These are phyloP conservation scores for Colletotrichum lindemuthianum DNA, from an alignment of 2,329 filamentous ascomycete species.

Conservation along the genomic window DNA sequence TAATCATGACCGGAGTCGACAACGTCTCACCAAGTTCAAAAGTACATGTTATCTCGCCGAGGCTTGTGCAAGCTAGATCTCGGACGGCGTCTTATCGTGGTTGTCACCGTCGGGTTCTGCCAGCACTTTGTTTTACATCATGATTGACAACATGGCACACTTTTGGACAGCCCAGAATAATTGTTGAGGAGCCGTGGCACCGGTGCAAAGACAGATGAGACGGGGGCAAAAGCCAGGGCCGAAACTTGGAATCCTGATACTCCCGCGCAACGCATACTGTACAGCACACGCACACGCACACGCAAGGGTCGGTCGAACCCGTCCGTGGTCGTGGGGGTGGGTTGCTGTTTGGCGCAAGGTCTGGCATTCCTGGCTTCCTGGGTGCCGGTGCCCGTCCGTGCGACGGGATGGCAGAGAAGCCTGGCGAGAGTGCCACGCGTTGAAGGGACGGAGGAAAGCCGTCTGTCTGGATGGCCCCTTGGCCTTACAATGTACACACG, in stretches of 20 bases:
- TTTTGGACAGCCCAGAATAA: background rate
- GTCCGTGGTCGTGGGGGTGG: constrained; percentile 28
- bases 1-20: constrained; percentile 2
- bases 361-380: background rate
- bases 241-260: constrained; percentile 22
- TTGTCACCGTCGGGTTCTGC: background rate
- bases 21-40: background rate
- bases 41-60: background rate
- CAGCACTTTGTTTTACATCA: background rate
- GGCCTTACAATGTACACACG: too few relatives aligned
- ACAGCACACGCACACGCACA: background rate
- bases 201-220: constrained; percentile 23
- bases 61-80: constrained; percentile 23
- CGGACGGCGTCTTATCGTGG: constrained; percentile 30
- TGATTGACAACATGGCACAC: background rate
- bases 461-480: too few relatives aligned
- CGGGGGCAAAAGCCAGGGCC: background rate
- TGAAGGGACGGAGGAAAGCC: background rate
- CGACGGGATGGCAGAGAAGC: background rate
- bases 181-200: constrained; percentile 10
- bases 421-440: too few relatives aligned
- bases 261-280: constrained; percentile 12
- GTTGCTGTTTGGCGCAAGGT: constrained; percentile 13
- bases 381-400: constrained; percentile 23
- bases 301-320: constrained; percentile 13